These are phyloP conservation scores for Aspergillus aculeatinus DNA, from an alignment of 2,329 filamentous ascomycete genomes.

Conservation along the genomic window DNA sequence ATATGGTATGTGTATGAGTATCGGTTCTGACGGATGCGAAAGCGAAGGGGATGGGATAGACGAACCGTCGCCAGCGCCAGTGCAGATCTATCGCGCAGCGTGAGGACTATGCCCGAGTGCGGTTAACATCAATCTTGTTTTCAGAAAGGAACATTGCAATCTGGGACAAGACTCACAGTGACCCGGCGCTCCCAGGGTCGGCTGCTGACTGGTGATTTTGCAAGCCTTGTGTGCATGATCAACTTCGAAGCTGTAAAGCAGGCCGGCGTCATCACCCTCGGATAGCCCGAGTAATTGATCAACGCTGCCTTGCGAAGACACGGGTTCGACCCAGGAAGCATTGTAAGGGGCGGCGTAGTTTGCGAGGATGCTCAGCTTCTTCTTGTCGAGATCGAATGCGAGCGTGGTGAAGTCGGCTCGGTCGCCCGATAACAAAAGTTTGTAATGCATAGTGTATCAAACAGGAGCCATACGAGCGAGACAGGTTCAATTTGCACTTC, in stretches of 20 bases:
- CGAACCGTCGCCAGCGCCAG: neutral
- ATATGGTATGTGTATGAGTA: neutral
- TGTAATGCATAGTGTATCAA: neutral
- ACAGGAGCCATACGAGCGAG: neutral
- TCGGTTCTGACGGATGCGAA: no score
- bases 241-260: neutral
- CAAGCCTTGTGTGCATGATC: neutral
- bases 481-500: neutral
- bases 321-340: neutral
- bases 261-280: neutral
- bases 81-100: neutral
- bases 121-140: no score
- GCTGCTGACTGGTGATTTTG: neutral
- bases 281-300: neutral
- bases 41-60: neutral
- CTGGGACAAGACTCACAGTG: neutral
- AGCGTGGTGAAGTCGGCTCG: constrained; percentile 3
- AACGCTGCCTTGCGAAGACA: neutral
- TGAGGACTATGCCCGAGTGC: neutral
- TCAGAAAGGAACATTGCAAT: no score
- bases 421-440: neutral
- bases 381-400: neutral
- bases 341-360: constrained; percentile 4
- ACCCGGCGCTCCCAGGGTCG: constrained; percentile 1
- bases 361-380: constrained; percentile 1